These are phyloP conservation scores for Clathrus columnatus DNA, from an alignment of 768 basidiomycete species.

Conservation along the genomic window DNA sequence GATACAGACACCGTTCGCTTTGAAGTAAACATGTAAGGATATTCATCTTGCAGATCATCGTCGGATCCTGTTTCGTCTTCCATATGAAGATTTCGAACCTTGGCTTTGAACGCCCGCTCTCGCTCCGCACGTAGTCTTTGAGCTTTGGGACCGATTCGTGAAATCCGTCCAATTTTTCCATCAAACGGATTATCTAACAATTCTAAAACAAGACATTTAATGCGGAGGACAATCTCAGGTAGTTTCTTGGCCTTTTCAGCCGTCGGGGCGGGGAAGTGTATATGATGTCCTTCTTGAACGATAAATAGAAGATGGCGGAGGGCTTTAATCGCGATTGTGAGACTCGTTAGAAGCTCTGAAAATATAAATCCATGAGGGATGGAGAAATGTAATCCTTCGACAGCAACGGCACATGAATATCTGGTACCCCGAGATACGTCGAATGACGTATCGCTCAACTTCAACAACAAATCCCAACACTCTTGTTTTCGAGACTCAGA, in stretches of 20 bases:
- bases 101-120: slow-evolving; percentile 73
- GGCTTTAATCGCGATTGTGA: slow-evolving; percentile 60
- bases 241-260: slow-evolving; percentile 66
- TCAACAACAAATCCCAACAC: slow-evolving; percentile 69
- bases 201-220: slow-evolving; percentile 64
- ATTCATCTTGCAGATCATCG: slow-evolving; percentile 22
- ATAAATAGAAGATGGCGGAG: slow-evolving; percentile 58
- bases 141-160: slow-evolving; percentile 63
- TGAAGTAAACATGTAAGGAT: slow-evolving; percentile 55
- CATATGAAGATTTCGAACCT: slow-evolving; percentile 55
- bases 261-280: slow-evolving; percentile 48
- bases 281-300: slow-evolving; percentile 43
- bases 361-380: slow-evolving; percentile 75
- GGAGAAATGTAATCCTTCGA: slow-evolving; percentile 60
- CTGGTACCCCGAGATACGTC: slow-evolving; percentile 25
- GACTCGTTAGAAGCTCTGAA: slow-evolving; percentile 66
- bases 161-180: slow-evolving; percentile 62
- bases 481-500: slow-evolving; percentile 34
- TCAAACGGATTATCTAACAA: slow-evolving; percentile 83
- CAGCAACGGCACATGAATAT: slow-evolving; percentile 38
- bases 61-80: slow-evolving; percentile 26
- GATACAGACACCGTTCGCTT: slow-evolving; percentile 59
- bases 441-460: slow-evolving; percentile 46
- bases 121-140: slow-evolving; percentile 61
- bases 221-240: slow-evolving; percentile 49